Evolutionary conservation across 2,329 filamentous ascomycete species (phyloP).

Genomic region (Ophiostoma tasmaniense): DNA sequence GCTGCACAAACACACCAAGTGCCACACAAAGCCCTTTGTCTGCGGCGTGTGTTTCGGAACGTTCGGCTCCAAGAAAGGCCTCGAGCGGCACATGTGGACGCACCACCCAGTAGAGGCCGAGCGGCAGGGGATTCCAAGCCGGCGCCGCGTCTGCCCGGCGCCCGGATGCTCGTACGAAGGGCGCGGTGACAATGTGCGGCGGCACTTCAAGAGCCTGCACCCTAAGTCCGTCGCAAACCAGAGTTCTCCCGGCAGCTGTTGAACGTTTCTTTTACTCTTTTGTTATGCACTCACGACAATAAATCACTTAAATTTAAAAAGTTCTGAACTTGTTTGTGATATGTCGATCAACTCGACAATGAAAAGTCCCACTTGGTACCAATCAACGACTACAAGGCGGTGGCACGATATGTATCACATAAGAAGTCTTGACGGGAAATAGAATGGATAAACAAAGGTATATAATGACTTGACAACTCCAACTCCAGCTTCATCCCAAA

Average conservation of each 20-base stretch:
- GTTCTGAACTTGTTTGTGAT: neutral
- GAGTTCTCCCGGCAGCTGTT: neutral
- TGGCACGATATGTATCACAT: neutral
- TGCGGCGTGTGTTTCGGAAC: neutral
- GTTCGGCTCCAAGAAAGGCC: neutral
- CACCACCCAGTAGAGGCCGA: neutral
- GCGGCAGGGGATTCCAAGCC: neutral
- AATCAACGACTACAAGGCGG: no score
- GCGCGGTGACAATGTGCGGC: neutral
- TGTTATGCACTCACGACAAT: neutral
- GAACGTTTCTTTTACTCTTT: neutral
- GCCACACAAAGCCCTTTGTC: neutral
- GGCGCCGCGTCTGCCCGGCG: neutral
- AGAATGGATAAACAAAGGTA: neutral
- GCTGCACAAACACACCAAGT: neutral
- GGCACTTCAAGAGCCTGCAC: neutral
- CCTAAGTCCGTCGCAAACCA: neutral
- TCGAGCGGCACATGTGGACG: neutral
- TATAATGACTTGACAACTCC: slow-evolving; percentile 2
- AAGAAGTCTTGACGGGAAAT: neutral
- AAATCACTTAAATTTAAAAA: neutral
- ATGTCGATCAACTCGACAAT: neutral
- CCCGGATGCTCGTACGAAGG: neutral
- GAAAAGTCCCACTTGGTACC: no score
- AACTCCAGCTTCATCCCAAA: slow-evolving; percentile 7